Evolutionary conservation across 495 filamentous ascomycete genomes (phyloP).

Genomic region (Thozetella sp.): DNA sequence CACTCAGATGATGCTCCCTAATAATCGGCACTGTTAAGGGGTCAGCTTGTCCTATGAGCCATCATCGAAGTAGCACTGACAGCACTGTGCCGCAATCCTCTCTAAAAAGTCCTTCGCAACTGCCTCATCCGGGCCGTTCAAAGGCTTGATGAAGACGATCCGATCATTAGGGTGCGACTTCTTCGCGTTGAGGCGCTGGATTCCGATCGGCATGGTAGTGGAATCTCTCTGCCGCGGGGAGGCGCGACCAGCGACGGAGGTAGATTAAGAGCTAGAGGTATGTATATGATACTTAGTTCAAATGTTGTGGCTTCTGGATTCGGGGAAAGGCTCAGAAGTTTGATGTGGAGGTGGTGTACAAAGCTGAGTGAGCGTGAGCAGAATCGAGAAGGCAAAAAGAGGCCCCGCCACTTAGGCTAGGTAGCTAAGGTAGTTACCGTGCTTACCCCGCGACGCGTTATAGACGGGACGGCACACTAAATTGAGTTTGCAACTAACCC

Average conservation of each 20-base stretch:
- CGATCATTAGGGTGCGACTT: slow-evolving; percentile 65
- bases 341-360: too few species aligned
- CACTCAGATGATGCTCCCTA: slow-evolving; percentile 64
- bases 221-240: too few species aligned
- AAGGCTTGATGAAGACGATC: slow-evolving; percentile 77
- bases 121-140: slow-evolving; percentile 57
- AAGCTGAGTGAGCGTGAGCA: not conserved
- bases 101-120: slow-evolving; percentile 72
- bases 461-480: not conserved
- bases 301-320: too few species aligned
- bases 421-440: not conserved
- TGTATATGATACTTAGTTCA: too few species aligned
- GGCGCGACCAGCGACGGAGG: too few species aligned
- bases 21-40: slow-evolving; percentile 62
- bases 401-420: not conserved
- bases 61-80: slow-evolving; percentile 17
- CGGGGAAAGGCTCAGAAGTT: too few species aligned
- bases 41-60: not conserved
- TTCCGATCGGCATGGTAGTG: slow-evolving; percentile 64
- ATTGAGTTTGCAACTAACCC: too few species aligned
- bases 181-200: slow-evolving; percentile 68
- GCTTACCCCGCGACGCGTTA: not conserved
- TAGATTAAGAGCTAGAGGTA: too few species aligned
- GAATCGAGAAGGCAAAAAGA: not conserved
- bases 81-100: slow-evolving; percentile 75